A percentile compares a stretch with the other conserved stretches of the same genome.
phyloP scores from a whole-genome alignment of 1,284 basidiomycete genomes.

The Caloboletus inedulis region DNA sequence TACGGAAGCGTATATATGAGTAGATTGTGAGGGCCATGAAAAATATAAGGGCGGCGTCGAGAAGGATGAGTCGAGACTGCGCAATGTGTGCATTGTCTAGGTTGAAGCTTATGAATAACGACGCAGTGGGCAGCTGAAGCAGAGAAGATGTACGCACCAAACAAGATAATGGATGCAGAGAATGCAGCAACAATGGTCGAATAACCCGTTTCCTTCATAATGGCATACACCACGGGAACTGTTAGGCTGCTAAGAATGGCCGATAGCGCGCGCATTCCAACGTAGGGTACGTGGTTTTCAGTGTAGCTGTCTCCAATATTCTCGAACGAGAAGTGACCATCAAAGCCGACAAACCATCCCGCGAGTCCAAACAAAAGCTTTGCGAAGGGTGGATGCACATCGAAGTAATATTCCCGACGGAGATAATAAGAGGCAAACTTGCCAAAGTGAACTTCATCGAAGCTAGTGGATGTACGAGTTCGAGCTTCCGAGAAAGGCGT shows the following conservation, averaged over 20 bases:
- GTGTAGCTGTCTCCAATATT: constrained; percentile 95
- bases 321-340: constrained; percentile 92
- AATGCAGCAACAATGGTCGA: constrained; percentile 87
- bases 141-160: constrained; percentile 57
- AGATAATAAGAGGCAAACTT: constrained; percentile 94
- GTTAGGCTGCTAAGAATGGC: constrained; percentile 90
- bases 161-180: constrained; percentile 80
- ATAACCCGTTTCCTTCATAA: constrained; percentile 98
- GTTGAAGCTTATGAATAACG: constrained; percentile 6
- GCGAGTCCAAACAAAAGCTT: constrained; percentile 90
- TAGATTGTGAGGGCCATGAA: constrained; percentile 95
- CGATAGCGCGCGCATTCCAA: constrained; percentile 89
- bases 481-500: neutral
- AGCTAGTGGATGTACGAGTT: constrained; percentile 46
- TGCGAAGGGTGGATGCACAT: constrained; percentile 96
- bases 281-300: constrained; percentile 84
- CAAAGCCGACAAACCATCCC: constrained; percentile 96
- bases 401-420: constrained; percentile 93
- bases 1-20: constrained; percentile 94
- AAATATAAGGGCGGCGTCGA: constrained; percentile 93
- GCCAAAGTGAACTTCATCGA: constrained; percentile 97
- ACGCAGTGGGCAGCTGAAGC: neutral
- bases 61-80: constrained; percentile 92
- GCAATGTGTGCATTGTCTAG: constrained; percentile 96
- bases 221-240: constrained; percentile 87